Evolutionary conservation across 768 basidiomycete genomes (phyloP), one percentile per base, ranked within the genome.

Genomic region (Xerocomellus amylosporus): DNA sequence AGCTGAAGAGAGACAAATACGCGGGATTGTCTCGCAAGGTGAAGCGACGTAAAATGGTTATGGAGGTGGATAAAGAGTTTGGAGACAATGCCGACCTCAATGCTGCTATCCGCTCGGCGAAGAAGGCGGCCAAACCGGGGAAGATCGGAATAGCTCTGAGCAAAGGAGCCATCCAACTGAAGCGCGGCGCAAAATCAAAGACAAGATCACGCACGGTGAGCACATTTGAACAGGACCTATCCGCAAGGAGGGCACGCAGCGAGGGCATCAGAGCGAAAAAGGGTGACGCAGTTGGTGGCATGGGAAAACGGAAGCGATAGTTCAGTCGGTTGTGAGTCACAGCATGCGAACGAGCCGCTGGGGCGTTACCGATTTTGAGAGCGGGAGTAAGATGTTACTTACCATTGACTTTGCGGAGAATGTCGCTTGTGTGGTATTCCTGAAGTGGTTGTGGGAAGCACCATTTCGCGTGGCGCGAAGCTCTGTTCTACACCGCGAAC

Each of bases 31-130:
- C 93, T n/a, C 84, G 96, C 55, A 86, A 80, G 65, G 84, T 80
- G 47, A 98, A 97, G 69, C 80, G 96, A 54, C 80, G 93, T 64
- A 97, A 94, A 74, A 77, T 95, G 75, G 87, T 88, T 8, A 77
- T 82, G 70, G 90, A 94, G 66, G 85, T 87, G 58, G 92, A 95
- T 58, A 81, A 83, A 47, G 84, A 85, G 51, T 52, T 74, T 5
- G 81, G 79, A 15, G 83, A 85, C 51, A 73, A 69, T 33, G 78
- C 76, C 22, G 74, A 79, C 9, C 72, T 88, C 42, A 77, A 80
- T 38, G 87, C 89, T 15, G 86, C 93, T 1, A 88, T 97, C 58
- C 88, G 95, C 51, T 82, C 83, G 13, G 93, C 90, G 10, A 98
- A 98, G 74, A 95, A 87, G 73, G 78, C 85, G 8, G 72, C 76